These are phyloP conservation scores for Beta macrorhiza DNA, from an alignment of 179 eudicot genomes.

Conservation along the genomic window DNA sequence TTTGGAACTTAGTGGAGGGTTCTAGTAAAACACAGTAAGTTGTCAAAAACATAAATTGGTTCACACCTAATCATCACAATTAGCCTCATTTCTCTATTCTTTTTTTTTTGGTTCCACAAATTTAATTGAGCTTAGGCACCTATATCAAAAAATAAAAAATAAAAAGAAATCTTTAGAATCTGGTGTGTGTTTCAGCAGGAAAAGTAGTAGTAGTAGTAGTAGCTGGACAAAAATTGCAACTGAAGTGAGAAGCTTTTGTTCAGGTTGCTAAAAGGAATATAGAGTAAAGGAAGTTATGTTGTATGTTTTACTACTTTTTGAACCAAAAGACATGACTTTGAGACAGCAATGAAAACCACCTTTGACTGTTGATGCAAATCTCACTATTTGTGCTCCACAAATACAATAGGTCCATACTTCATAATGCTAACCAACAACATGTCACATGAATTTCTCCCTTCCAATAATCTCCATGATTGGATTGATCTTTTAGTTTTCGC, in stretches of 20 bases:
- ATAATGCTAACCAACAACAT: conserved; percentile 15
- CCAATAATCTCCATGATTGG: conserved; percentile 4
- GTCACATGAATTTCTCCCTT: conserved; percentile 9
- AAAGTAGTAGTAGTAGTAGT: background rate
- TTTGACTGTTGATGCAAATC: conserved; percentile 19
- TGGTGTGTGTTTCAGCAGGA: conserved; percentile 10
- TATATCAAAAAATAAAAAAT: background rate
- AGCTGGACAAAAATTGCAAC: background rate
- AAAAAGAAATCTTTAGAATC: background rate
- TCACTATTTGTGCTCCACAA: background rate
- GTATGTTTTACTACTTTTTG: background rate
- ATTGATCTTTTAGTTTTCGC: background rate
- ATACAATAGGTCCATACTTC: conserved; percentile 8
- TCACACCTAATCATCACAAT: conserved; percentile 21
- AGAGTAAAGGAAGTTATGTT: background rate
- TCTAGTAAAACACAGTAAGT: conserved; percentile 24
- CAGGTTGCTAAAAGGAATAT: conserved; percentile 16
- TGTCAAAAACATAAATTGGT: conserved; percentile 16
- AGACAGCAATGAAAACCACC: conserved; percentile 21
- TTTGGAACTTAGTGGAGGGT: conserved; percentile 21
- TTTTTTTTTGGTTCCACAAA: conserved; percentile 12
- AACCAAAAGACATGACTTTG: conserved; percentile 17
- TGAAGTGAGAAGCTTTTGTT: conserved; percentile 15
- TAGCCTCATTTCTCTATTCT: background rate
- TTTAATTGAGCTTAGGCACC: background rate